Evolutionary conservation across 768 basidiomycete species (phyloP).

Genomic region (Solioccasus polychromus): DNA sequence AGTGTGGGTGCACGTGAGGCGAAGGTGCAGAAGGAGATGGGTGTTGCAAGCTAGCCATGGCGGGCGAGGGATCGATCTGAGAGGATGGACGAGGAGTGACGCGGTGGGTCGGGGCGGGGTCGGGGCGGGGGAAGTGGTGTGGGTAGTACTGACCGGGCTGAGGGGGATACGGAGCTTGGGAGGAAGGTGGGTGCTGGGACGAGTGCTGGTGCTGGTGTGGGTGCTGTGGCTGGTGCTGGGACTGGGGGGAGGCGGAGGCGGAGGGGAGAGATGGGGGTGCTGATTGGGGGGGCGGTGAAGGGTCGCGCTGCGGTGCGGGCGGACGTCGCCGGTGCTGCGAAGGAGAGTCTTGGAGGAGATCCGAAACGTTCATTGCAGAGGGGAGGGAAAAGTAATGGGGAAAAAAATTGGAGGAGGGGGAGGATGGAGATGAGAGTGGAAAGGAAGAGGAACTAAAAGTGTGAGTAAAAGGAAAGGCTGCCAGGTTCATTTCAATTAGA

Average conservation of each 20-base stretch:
- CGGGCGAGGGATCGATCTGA: slow-evolving; percentile 30
- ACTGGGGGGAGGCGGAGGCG: slow-evolving; percentile 32
- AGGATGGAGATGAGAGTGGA: slow-evolving; percentile 25
- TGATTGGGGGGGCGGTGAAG: slow-evolving; percentile 27
- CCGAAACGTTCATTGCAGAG: slow-evolving; percentile 60
- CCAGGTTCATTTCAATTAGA: slow-evolving; percentile 35
- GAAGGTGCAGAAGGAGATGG: slow-evolving; percentile 28
- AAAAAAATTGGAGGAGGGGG: slow-evolving; percentile 1
- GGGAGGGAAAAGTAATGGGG: neutral
- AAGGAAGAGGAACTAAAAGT: slow-evolving; percentile 25
- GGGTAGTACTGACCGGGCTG: slow-evolving; percentile 23
- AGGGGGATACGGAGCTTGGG: slow-evolving; percentile 21
- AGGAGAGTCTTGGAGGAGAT: slow-evolving; percentile 66
- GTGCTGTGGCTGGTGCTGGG: slow-evolving; percentile 30
- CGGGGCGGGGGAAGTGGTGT: slow-evolving; percentile 15
- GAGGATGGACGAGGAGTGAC: slow-evolving; percentile 33
- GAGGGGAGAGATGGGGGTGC: slow-evolving; percentile 22
- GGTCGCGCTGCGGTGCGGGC: slow-evolving; percentile 23
- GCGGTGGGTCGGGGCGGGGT: slow-evolving; percentile 24
- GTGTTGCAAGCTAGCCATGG: slow-evolving; percentile 34
- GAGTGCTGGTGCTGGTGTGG: slow-evolving; percentile 17
- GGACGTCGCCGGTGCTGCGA: slow-evolving; percentile 48
- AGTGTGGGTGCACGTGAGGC: slow-evolving; percentile 30
- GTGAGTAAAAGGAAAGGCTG: slow-evolving; percentile 29
- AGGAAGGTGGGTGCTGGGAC: slow-evolving; percentile 11